phyloP scores from a whole-genome alignment of 23 red algal genomes.

The Gracilaria vermiculophylla region DNA sequence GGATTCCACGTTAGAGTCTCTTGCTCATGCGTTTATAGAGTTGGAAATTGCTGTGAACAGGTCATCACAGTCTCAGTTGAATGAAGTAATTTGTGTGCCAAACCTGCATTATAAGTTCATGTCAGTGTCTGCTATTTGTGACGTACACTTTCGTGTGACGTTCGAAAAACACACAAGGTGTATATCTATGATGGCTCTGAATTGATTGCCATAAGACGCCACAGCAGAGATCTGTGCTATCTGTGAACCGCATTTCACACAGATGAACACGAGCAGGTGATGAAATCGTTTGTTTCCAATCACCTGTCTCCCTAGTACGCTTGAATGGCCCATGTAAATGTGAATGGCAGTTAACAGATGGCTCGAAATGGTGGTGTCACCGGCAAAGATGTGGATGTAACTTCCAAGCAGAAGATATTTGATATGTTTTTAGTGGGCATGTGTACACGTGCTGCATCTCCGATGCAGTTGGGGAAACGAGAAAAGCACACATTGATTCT shows the following conservation, averaged over 20 bases:
- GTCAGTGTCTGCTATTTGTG: too few relatives aligned
- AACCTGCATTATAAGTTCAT: not conserved
- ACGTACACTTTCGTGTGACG: not conserved
- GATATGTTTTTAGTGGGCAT: conserved; percentile 5
- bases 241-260: not conserved
- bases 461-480: not conserved
- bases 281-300: too few relatives aligned
- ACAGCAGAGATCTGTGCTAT: not conserved
- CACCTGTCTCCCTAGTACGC: too few relatives aligned
- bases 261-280: not conserved
- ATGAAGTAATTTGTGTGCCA: not conserved
- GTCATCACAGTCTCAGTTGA: not conserved
- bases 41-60: not conserved
- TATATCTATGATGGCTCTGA: not conserved
- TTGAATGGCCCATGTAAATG: conserved; percentile 39
- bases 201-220: not conserved
- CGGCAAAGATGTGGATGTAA: not conserved
- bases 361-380: conserved; percentile 2
- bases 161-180: conserved; percentile 13
- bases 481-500: not conserved
- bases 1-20: conserved; percentile 3
- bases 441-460: not conserved
- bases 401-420: not conserved
- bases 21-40: not conserved
- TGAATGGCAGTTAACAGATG: conserved; percentile 11